A percentile compares a stretch with the other conserved stretches of the same genome.
These are phyloP conservation scores for Leptographium procerum DNA, from an alignment of 2,329 filamentous ascomycete genomes.

Conservation along the genomic window DNA sequence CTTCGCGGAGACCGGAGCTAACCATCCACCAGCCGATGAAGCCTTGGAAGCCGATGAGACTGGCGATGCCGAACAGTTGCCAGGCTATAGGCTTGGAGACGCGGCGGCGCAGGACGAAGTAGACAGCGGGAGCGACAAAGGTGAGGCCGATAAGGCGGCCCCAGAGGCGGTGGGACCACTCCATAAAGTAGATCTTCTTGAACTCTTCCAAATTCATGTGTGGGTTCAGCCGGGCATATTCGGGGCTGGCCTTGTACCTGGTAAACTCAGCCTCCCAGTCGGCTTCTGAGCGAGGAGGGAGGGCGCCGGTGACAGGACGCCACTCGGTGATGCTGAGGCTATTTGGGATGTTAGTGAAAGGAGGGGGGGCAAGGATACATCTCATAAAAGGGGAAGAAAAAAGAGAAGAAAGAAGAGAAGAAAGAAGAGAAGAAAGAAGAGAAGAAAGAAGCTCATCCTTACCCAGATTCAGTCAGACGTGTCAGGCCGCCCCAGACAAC, in stretches of 20 bases:
- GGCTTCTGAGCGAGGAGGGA: slow-evolving; percentile 65
- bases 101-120: slow-evolving; percentile 71
- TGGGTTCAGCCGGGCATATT: slow-evolving; percentile 85
- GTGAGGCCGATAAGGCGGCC: slow-evolving; percentile 82
- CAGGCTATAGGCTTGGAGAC: slow-evolving; percentile 69
- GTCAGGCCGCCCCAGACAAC: slow-evolving; percentile 92
- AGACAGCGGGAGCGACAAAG: slow-evolving; percentile 77
- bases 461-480: slow-evolving; percentile 92
- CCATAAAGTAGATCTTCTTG: slow-evolving; percentile 99
- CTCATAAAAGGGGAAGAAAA: no score
- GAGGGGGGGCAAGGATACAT: neutral
- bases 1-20: slow-evolving; percentile 88
- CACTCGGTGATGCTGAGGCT: slow-evolving; percentile 98
- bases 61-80: slow-evolving; percentile 71
- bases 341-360: neutral
- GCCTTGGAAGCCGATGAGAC: slow-evolving; percentile 87
- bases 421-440: no score
- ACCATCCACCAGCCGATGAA: slow-evolving; percentile 99
- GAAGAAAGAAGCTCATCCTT: slow-evolving; percentile 18
- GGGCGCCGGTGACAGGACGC: slow-evolving; percentile 86
- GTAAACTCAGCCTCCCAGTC: slow-evolving; percentile 91
- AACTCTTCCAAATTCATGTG: slow-evolving; percentile 90
- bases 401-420: no score
- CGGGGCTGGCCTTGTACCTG: slow-evolving; percentile 85
- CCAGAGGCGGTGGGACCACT: slow-evolving; percentile 94